phyloP scores from a whole-genome alignment of 768 basidiomycete genomes.

The Suillus bovinus region DNA sequence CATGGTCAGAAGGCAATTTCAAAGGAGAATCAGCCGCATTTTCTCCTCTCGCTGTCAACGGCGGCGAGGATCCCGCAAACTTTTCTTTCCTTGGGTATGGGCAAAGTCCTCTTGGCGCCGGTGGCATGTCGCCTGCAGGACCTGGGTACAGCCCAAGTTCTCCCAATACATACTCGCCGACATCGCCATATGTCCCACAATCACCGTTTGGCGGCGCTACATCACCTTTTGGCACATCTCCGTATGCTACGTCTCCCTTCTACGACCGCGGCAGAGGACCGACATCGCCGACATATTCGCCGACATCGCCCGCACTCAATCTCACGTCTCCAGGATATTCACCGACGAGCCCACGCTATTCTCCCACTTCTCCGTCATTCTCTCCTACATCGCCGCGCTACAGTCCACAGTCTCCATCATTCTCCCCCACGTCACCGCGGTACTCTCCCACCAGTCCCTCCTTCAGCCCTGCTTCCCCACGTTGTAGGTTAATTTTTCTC shows the following conservation, averaged over 20 bases:
- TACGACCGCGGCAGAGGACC: conserved; percentile 63
- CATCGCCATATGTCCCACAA: conserved; percentile 86
- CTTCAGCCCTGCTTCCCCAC: conserved; percentile 92
- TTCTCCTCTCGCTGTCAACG: conserved; percentile 90
- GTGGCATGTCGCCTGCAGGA: conserved; percentile 86
- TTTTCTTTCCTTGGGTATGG: conserved; percentile 78
- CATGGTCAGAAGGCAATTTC: conserved; percentile 75
- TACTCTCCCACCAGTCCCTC: conserved; percentile 91
- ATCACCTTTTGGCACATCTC: conserved; percentile 79
- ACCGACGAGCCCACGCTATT: conserved; percentile 78
- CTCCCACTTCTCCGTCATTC: conserved; percentile 82
- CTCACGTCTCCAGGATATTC: conserved; percentile 75
- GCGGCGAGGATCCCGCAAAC: conserved; percentile 77
- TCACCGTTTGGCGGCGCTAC: conserved; percentile 83
- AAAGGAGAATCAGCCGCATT: conserved; percentile 88
- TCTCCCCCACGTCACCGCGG: conserved; percentile 86
- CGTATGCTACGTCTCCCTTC: conserved; percentile 85
- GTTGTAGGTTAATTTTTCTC: conserved; percentile 53
- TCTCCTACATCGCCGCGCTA: conserved; percentile 85
- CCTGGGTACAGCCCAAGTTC: conserved; percentile 91
- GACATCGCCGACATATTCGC: conserved; percentile 86
- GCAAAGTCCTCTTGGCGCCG: conserved; percentile 83
- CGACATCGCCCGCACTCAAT: conserved; percentile 82
- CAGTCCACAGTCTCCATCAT: conserved; percentile 88
- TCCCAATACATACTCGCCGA: conserved; percentile 85